Evolutionary conservation across 768 basidiomycete genomes (phyloP), one percentile per base, ranked within the genome.

Genomic region (Termitomyces sp.): DNA sequence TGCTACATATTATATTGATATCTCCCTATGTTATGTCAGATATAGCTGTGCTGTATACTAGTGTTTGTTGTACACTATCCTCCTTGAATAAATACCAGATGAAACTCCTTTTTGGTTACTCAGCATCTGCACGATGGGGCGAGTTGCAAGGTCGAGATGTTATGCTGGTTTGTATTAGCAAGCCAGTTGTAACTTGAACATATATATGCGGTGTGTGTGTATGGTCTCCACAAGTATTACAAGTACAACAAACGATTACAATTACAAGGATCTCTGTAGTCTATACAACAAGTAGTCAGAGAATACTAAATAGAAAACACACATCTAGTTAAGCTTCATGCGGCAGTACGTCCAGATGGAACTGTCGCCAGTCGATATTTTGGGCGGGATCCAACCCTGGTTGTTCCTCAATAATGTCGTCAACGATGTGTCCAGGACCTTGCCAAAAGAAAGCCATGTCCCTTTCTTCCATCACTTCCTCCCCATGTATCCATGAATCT

Each of bases 281-380:
- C 38, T 49, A 26, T 30, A 32, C 30, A 32, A 13, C 18, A 11
- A 28, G 18, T 28, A 52, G n/a, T 38, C 5, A 36, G 24, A 20
- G 10, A n/a, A 26, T 30, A 52, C 16, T 26, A 6, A 36, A 18
- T 26, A 40, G 24, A 26, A 33, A n/a, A 52, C 26, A 40, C 28
- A 51, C n/a, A 41, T 52, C 52, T 52, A 41, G 1, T 49, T n/a
- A 55, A 36, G 50, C 60, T 35, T 74, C 70, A 22, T 70, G 68
- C 11, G 61, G 66, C 51, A 76, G 53, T 54, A 81, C 70, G 49
- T 82, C 78, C 18, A 73, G 70, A 60, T 84, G 82, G 55, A 84
- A 84, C 65, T 82, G 76, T 4, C 81, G 75, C 83, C 83, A 85
- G 65, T 85, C 82, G 41, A 79, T 74, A 40, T 70, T 67, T 1